Percentiles rank a stretch among this genome's conserved stretches.
Conservation (phyloP, 768 basidiomycete genomes). For the Ramaria rubella region DNA sequence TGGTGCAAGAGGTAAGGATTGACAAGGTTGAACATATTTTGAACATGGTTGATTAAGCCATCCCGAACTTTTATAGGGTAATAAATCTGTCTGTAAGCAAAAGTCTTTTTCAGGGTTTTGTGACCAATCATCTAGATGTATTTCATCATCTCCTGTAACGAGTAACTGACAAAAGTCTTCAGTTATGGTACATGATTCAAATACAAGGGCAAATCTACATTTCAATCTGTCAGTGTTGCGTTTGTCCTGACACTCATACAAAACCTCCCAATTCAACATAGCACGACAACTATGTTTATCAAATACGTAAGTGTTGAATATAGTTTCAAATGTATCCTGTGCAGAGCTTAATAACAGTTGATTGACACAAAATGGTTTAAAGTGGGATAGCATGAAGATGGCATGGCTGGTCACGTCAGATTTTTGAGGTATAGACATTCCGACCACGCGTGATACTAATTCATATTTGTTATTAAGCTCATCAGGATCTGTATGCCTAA, state of each 20-base stretch:
- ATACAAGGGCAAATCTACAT: neutral
- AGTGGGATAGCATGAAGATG: conserved; percentile 20
- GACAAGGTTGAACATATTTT: neutral
- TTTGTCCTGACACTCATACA: conserved; percentile 16
- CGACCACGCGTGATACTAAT: conserved; percentile 15
- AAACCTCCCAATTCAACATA: conserved; percentile 12
- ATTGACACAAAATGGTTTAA: conserved; percentile 14
- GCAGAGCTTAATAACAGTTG: neutral
- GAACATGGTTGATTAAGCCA: neutral
- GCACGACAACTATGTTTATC: neutral
- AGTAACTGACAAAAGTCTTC: neutral
- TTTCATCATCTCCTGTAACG: neutral
- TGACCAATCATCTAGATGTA: neutral
- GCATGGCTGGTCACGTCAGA: conserved; percentile 1
- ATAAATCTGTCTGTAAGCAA: neutral
- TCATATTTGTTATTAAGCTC: neutral
- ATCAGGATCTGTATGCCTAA: conserved; percentile 8
- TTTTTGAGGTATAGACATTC: conserved; percentile 13
- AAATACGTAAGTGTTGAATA: neutral
- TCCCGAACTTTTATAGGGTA: neutral
- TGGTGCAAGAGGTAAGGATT: neutral
- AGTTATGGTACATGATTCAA: neutral
- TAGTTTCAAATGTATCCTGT: neutral
- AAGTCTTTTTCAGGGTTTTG: neutral
- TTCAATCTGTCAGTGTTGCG: conserved; percentile 12